Percentiles rank a stretch among this genome's conserved stretches.
phyloP scores from a whole-genome alignment of 2,329 filamentous ascomycete species.

The Blastomyces percursus region DNA sequence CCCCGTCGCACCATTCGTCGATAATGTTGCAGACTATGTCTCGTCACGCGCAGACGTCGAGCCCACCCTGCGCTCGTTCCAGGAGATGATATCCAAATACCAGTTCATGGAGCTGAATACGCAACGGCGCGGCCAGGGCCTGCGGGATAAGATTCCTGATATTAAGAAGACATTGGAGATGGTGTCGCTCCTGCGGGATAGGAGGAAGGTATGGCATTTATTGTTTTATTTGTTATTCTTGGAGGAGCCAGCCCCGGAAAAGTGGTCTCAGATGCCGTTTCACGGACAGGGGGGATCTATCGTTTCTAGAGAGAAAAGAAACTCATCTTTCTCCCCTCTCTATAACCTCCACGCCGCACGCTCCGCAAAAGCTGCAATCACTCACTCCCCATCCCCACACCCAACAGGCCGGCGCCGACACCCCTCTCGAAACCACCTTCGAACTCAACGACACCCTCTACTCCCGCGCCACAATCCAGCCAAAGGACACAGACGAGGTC shows the following conservation, averaged over 20 bases:
- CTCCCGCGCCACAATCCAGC: conserved; percentile 70
- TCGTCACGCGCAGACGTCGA: conserved; percentile 37
- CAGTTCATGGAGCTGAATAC: conserved; percentile 98
- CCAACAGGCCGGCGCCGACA: conserved; percentile 27
- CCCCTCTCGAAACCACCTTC: conserved; percentile 78
- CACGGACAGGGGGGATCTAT: too few species aligned
- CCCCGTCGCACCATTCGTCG: conserved; percentile 37
- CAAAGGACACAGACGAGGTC: conserved; percentile 65
- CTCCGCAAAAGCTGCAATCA: background rate
- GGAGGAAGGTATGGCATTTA: conserved; percentile 49
- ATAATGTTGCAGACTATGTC: conserved; percentile 39
- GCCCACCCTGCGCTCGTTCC: conserved; percentile 36
- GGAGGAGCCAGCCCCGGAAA: background rate
- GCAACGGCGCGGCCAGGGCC: conserved; percentile 64
- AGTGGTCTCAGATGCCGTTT: too few species aligned
- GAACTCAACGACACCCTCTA: conserved; percentile 95
- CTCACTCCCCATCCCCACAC: too few species aligned
- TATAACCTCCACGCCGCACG: background rate
- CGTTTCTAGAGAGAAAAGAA: too few species aligned
- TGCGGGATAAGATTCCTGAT: conserved; percentile 93
- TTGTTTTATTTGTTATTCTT: background rate
- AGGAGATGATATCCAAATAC: conserved; percentile 67
- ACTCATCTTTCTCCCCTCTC: background rate
- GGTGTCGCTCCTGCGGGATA: conserved; percentile 71
- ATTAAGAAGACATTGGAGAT: conserved; percentile 93